Base-by-base conservation (phyloP, 768 basidiomycete species). In the Cystobasidium tubakii region DNA sequence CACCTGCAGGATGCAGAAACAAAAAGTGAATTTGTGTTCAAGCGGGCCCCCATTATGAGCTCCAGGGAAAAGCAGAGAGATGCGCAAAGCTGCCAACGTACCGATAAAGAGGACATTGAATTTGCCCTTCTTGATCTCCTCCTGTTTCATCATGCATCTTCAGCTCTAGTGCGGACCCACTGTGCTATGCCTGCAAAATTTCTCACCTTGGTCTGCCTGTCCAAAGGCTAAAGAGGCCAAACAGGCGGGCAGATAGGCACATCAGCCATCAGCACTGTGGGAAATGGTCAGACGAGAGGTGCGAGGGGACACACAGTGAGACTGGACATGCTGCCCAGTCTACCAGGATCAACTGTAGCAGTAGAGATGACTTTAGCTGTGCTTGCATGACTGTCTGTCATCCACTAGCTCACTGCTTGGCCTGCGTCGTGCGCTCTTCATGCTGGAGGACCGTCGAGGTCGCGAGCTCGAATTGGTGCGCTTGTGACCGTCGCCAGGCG, bases 101-200 rank as follows among this genome's bases (percentile, higher is more conserved):
- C 66, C 66, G 44, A 67, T 67, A 27, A 67, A 67, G 27, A 67
- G 66, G 17, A 67, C 66, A 39, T 67, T 67, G 66, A 67, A 67
- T 67, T 67, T 67, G 66, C 66, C 66, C 66, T 67, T 67, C 66
- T 67, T 67, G 66, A 67, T 54, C 29, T 67, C 66, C 13, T 12
- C 66, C 66, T 67, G 44, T 46, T 43, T 39, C 12, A 39, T 4
- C n/a, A 39, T 23, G 17, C 12, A 17, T 3, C n/a, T n/a, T n/a
- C n/a, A n/a, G n/a, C n/a, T n/a, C n/a, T n/a, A n/a, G n/a, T n/a
- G n/a, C n/a, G n/a, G n/a, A n/a, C n/a, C n/a, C n/a, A n/a, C n/a
- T n/a, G n/a, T n/a, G n/a, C n/a, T n/a, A n/a, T n/a, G n/a, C n/a
- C n/a, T n/a, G 19, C 3, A 31, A 67, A 50, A 23, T 4, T 23